Evolutionary conservation across 345 rosid species (phyloP), one percentile per base, ranked within the genome.

Genomic region (Clausena lansium): DNA sequence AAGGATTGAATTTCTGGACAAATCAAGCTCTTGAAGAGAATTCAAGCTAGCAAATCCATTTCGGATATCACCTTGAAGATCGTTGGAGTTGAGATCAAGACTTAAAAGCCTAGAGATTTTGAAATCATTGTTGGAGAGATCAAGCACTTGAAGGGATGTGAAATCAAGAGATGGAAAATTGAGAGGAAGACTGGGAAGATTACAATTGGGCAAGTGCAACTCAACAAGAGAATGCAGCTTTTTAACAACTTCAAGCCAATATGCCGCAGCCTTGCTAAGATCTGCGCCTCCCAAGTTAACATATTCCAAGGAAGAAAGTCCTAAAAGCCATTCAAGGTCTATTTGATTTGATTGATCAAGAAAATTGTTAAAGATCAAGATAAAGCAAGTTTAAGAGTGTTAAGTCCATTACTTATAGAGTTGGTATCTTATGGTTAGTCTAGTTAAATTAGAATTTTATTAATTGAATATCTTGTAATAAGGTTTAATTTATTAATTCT

Each of bases 121-220:
- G 35, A 81, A 83, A 55, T 22, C 71, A 71, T 85, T 85, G 1
- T n/a, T 1, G 9, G 81, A 81, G 58, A 87, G 82, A 76, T 77
- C 81, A 58, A 87, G 79, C 3, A 58, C 76, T 0, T 17, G 45
- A 45, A 83, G 84, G 1, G 85, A 81, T 11, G 82, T 58, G 30
- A 83, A 63, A 73, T 83, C 65, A 35, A 62, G 15, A 24, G 25
- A 52, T 20, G 70, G 78, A n/a, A 78, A 30, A 47, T 73, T 59
- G 8, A 30, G 30, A 24, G 86, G 85, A 54, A 81, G 58, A 14
- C 25, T 7, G 1, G 68, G 25, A 17, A 75, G 82, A 32, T 30
- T 68, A 72, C 84, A 83, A 30, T 4, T 55, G 4, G 17, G 47
- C 47, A 39, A 39, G 47, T 39, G 47, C 47, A 39, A 39, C 47